phyloP scores from a whole-genome alignment of 495 filamentous ascomycete genomes.

The Talaromyces trachyspermus region DNA sequence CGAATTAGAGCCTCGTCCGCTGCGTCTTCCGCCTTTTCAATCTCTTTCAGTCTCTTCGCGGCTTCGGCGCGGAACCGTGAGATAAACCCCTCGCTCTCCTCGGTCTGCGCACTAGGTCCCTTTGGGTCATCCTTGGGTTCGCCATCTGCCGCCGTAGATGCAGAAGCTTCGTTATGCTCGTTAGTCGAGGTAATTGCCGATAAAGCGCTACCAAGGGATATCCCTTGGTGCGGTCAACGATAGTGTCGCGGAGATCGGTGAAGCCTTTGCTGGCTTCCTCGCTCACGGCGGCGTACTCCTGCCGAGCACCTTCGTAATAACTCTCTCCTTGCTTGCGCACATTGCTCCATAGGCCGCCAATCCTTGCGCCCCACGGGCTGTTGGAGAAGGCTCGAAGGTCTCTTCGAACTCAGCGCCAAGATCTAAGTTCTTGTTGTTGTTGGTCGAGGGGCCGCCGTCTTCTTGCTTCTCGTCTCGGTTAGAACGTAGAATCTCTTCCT shows the following conservation, averaged over 20 bases:
- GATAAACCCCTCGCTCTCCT: slow-evolving; percentile 63
- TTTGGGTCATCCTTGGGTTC: slow-evolving; percentile 13
- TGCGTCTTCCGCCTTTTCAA: slow-evolving; percentile 92
- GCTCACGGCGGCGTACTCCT: slow-evolving; percentile 72
- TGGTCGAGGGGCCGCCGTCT: slow-evolving; percentile 6
- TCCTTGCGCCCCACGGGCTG: slow-evolving; percentile 81
- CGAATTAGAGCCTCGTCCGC: slow-evolving; percentile 92
- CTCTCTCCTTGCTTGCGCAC: slow-evolving; percentile 87
- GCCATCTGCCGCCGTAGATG: slow-evolving; percentile 27
- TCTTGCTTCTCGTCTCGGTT: slow-evolving; percentile 33
- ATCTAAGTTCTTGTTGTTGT: slow-evolving; percentile 43
- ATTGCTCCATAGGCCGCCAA: slow-evolving; percentile 82
- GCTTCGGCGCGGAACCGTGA: slow-evolving; percentile 79
- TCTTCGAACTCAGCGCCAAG: slow-evolving; percentile 89
- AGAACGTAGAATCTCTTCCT: slow-evolving; percentile 68
- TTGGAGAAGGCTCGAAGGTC: slow-evolving; percentile 83
- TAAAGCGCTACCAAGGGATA: slow-evolving; percentile 55
- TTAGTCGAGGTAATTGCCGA: slow-evolving; percentile 13
- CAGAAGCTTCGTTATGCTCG: slow-evolving; percentile 22
- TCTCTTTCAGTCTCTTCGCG: slow-evolving; percentile 76
- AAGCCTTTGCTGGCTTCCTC: slow-evolving; percentile 82
- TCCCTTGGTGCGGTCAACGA: slow-evolving; percentile 63
- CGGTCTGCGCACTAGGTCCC: slow-evolving; percentile 13
- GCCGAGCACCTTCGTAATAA: slow-evolving; percentile 74
- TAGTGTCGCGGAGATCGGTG: slow-evolving; percentile 56